Evolutionary conservation across 768 basidiomycete species (phyloP), one percentile per base, ranked within the genome.

Genomic region (Lentinula edodes): DNA sequence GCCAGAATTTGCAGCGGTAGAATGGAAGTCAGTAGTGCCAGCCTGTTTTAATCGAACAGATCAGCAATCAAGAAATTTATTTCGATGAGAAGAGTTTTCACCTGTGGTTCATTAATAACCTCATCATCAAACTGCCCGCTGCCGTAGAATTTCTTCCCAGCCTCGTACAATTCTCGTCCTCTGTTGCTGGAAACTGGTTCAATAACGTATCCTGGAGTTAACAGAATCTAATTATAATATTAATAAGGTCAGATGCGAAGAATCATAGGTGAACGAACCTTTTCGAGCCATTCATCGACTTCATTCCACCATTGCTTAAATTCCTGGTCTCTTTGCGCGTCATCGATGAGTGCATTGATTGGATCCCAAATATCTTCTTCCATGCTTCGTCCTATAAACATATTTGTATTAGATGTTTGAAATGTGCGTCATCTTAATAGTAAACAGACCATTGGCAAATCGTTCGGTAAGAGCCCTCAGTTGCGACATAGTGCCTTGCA

Each of bases 171-270:
- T 13, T 80, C 70, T 38, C 71, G 73, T 0, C 83, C 94, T 54
- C 91, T 85, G 18, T 73, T 78, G 67, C 84, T 85, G 67, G 87
- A 92, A 36, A 83, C 80, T 0, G 89, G 86, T 57, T 92, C 86
- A n/a, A 98, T 79, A 35, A 98, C 84, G 68, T 87, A 98, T 13
- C 94, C 94, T 0, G 89, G 81, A 61, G 95, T 87, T 56, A 96
- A 79, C 4, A 96, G 77, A 2, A 88, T 76, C 84, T 87, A 63
- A n/a, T n/a, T n/a, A n/a, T n/a, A n/a, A n/a, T n/a, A n/a, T n/a
- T n/a, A n/a, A n/a, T n/a, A n/a, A n/a, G n/a, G n/a, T n/a, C n/a
- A 10, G 32, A 13, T 5, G 35, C 64, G 15, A 62, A 32, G 38
- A 38, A 52, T n/a, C 39, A 6, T 0, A 32, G 8, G 7, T 15